Evolutionary conservation across 2,329 filamentous ascomycete species (phyloP).

Genomic region (Westerdykella sp.): DNA sequence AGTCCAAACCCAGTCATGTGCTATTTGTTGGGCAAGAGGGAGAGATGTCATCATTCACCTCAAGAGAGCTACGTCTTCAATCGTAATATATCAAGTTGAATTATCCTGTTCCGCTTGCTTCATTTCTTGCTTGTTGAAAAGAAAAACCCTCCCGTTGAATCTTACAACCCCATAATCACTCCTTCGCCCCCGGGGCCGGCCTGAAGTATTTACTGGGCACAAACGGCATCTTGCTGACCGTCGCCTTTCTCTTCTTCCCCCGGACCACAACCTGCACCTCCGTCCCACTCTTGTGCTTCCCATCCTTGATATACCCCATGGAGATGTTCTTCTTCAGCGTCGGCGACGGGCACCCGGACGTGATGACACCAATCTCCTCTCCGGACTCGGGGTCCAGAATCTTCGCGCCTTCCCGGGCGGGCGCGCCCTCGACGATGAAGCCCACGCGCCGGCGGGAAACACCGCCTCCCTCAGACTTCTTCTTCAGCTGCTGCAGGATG

Average conservation of each 20-base stretch:
- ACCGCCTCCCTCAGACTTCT: conserved; percentile 64
- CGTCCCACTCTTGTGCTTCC: conserved; percentile 76
- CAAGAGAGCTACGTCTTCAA: too few species aligned
- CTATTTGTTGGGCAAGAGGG: too few species aligned
- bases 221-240: conserved; percentile 85
- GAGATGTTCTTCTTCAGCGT: conserved; percentile 85
- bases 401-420: conserved; percentile 81
- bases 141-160: too few species aligned
- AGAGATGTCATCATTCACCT: too few species aligned
- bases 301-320: conserved; percentile 85
- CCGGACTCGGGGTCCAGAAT: conserved; percentile 60
- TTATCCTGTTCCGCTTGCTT: too few species aligned
- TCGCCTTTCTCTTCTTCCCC: conserved; percentile 67
- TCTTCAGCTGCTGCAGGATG: conserved; percentile 70
- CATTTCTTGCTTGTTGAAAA: too few species aligned
- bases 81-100: too few species aligned
- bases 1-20: too few species aligned
- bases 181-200: conserved; percentile 4
- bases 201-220: conserved; percentile 69
- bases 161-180: background rate
- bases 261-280: conserved; percentile 72
- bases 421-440: conserved; percentile 74
- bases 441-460: conserved; percentile 71
- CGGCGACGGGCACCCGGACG: conserved; percentile 85
- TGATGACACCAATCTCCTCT: conserved; percentile 69